Evolutionary conservation across 192 early-diverging fungal species (phyloP), one percentile per base, ranked within the genome.

Genomic region (Mortierella hygrophila): DNA sequence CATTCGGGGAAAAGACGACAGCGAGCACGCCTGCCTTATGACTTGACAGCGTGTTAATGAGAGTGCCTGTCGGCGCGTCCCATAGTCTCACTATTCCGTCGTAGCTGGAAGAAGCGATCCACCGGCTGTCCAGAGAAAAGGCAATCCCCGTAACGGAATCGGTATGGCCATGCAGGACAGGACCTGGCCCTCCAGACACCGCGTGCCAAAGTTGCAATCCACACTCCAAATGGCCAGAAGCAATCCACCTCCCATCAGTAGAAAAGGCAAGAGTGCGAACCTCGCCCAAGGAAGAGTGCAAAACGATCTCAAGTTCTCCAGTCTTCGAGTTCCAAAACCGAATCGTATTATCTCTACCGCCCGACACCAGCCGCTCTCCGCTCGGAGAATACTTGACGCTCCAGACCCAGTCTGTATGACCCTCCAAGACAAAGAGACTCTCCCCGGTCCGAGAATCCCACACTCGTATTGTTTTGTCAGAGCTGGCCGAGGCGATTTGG

Each of bases 171-270:
- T 0, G 0, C 2, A 65, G 41, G 0, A 29, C 1, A 2, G 16
- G 44, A 52, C 29, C 60, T 10, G 26, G 29, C 13, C 35, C 60
- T 15, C 7, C 13, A 13, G 60, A 11, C 10, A 15, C 60, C 13
- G 41, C n/a, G 40, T 26, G 5, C 75, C 75, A 76, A 29, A 76
- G 60, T 16, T 41, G 75, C 60, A 76, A 21, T 16, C 7, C 41
- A 18, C 41, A 4, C 3, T 47, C n/a, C 0, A 3, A 0, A 68
- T n/a, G 40, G 10, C 60, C 60, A 6, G 60, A 63, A 4, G 57
- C 60, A 42, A 76, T 68, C 41, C 54, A 42, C 6, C 41, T n/a
- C 8, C 75, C 75, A 26, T 46, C 11, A 15, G 44, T 7, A 13
- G 44, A 46, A 46, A 15, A 46, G 13, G 44, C 44, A 0, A 46